Base-by-base conservation (phyloP, 164 flowering plant species). In the Akebia trifoliata region DNA sequence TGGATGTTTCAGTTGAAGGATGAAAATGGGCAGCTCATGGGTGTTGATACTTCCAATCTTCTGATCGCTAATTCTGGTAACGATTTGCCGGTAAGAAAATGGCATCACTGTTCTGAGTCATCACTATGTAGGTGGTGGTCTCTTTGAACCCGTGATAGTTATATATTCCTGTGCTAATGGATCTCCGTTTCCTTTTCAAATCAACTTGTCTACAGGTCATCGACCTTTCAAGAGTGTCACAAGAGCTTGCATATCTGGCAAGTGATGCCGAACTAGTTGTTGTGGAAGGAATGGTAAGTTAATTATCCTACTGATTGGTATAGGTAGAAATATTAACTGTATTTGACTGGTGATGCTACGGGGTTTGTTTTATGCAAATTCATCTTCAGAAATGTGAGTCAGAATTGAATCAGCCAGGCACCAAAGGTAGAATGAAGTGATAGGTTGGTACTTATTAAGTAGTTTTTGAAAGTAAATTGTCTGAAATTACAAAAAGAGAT, bases 281-380 rank as follows among this genome's bases (percentile, higher is more conserved):
- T 43, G 25, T 88, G 77, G 99, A 94, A 78, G 99, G 99, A 54
- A 94, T 94, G 99, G 99, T 94, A 69, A 69, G 82, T 67, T 38
- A 6, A 20, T 58, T 15, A 7, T 17, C 48, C 24, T 30, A 22
- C 8, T n/a, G 15, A 48, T 45, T 1, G n/a, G n/a, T n/a, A n/a
- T n/a, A n/a, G n/a, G n/a, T n/a, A n/a, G n/a, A n/a, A n/a, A n/a
- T n/a, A n/a, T n/a, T n/a, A n/a, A n/a, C n/a, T n/a, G n/a, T n/a
- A n/a, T n/a, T n/a, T n/a, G n/a, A n/a, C n/a, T n/a, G n/a, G n/a
- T n/a, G n/a, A n/a, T n/a, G n/a, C n/a, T n/a, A n/a, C n/a, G n/a
- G n/a, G n/a, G n/a, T n/a, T n/a, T n/a, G n/a, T n/a, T n/a, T n/a
- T n/a, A n/a, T n/a, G 20, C 17, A 5, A 14, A 14, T 4, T n/a